Conservation (phyloP, 768 basidiomycete species). For the Termitomyces titanicus region DNA sequence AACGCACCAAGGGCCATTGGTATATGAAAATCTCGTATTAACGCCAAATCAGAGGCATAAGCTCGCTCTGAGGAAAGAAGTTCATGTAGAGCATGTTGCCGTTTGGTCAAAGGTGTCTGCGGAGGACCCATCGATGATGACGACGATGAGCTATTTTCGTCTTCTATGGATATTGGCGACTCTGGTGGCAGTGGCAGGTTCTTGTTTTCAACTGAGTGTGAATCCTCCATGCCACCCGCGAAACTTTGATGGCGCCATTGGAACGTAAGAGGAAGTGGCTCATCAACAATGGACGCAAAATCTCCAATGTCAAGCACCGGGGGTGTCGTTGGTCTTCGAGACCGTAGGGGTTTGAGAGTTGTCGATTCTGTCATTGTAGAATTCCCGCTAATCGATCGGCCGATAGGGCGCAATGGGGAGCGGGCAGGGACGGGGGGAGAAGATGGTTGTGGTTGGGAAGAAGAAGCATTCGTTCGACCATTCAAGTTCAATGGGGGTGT, state of each 20-base stretch:
- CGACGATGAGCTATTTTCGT: constrained; percentile 20
- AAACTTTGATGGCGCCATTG: constrained; percentile 27
- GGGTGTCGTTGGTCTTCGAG: constrained; percentile 18
- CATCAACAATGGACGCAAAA: constrained; percentile 22
- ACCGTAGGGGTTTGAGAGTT: constrained; percentile 6
- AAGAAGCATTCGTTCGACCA: constrained; percentile 17
- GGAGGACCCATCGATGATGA: constrained; percentile 18
- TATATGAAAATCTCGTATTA: constrained; percentile 75
- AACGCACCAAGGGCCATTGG: constrained; percentile 71
- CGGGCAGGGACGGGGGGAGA: constrained; percentile 30
- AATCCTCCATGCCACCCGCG: constrained; percentile 18
- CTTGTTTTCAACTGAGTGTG: constrained; percentile 17
- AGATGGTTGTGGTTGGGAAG: constrained; percentile 24
- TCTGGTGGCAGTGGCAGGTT: constrained; percentile 23
- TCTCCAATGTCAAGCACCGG: constrained; percentile 22
- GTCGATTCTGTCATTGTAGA: constrained; percentile 11
- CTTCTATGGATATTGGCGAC: constrained; percentile 24
- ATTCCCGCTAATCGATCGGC: constrained; percentile 21
- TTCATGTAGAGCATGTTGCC: constrained; percentile 75
- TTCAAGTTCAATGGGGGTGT: constrained; percentile 28
- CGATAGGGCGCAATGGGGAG: constrained; percentile 34
- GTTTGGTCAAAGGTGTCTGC: constrained; percentile 53
- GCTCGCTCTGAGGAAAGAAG: constrained; percentile 76
- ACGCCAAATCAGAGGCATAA: constrained; percentile 78
- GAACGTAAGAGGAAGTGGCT: constrained; percentile 15